Percentiles rank a stretch among this genome's conserved stretches.
Evolutionary conservation across 768 basidiomycete species (phyloP).

Genomic region (Tephrocybe sp.): DNA sequence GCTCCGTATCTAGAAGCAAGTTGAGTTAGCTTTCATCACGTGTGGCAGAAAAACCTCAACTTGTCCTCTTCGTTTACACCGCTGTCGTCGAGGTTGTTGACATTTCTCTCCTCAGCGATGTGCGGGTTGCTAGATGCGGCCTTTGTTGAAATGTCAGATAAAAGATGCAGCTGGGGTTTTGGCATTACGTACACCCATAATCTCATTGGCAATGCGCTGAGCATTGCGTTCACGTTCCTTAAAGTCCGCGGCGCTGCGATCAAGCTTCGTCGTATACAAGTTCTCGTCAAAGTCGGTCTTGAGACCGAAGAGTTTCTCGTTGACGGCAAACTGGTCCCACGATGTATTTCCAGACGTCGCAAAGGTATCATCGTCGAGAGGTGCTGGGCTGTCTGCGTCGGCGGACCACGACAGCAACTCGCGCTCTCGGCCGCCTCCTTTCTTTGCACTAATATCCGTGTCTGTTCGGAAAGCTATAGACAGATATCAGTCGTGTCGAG

Average conservation of each 20-base stretch:
- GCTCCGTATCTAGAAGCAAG: constrained; percentile 73
- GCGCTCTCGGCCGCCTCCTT: constrained; percentile 55
- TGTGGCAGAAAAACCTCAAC: constrained; percentile 42
- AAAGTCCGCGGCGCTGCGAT: constrained; percentile 80
- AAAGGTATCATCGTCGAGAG: constrained; percentile 70
- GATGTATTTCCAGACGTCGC: constrained; percentile 43
- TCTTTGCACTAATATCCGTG: constrained; percentile 68
- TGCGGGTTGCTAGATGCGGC: constrained; percentile 71
- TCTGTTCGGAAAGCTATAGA: constrained; percentile 77
- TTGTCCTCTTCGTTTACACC: constrained; percentile 94
- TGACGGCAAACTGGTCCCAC: constrained; percentile 94
- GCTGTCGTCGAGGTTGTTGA: constrained; percentile 58
- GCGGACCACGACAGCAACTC: constrained; percentile 81
- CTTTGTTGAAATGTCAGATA: constrained; percentile 31
- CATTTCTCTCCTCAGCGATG: constrained; percentile 82
- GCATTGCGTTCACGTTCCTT: constrained; percentile 88
- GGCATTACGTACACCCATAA: constrained; percentile 63
- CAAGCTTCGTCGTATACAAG: constrained; percentile 90
- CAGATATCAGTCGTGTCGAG: constrained; percentile 4
- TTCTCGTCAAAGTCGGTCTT: constrained; percentile 93
- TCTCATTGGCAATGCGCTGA: constrained; percentile 86
- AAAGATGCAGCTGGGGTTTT: constrained; percentile 1
- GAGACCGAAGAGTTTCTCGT: constrained; percentile 91
- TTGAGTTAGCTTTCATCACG: constrained; percentile 12
- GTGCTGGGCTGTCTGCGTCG: constrained; percentile 30